Conservation (phyloP, 306 rosid genomes). For the Cicer pinnatifidum region DNA sequence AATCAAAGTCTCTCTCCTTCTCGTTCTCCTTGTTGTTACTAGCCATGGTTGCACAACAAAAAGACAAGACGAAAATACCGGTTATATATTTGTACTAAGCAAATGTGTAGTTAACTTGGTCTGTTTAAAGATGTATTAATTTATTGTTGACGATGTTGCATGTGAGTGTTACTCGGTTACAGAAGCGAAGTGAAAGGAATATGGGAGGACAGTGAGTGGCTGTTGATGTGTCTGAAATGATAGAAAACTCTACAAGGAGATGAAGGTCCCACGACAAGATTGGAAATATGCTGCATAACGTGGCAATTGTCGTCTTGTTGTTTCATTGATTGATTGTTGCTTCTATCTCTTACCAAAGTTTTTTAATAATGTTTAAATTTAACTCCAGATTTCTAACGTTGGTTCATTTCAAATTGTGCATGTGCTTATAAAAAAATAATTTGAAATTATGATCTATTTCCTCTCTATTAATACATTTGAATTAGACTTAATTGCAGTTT, state of each 20-base stretch:
- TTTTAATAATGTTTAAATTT: too few relatives aligned
- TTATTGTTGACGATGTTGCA: not conserved
- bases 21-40: constrained; percentile 1
- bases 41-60: constrained; percentile 44
- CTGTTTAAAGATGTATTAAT: too few relatives aligned
- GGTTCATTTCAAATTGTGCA: too few relatives aligned
- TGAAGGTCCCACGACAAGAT: not conserved
- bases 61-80: not conserved
- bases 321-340: too few relatives aligned
- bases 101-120: not conserved
- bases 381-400: too few relatives aligned
- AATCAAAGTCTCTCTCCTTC: constrained; percentile 47
- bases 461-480: too few relatives aligned
- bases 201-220: not conserved
- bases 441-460: too few relatives aligned
- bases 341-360: too few relatives aligned
- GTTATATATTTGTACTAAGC: not conserved
- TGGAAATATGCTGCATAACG: too few relatives aligned
- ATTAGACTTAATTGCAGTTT: too few relatives aligned
- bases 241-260: not conserved
- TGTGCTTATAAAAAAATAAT: too few relatives aligned
- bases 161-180: not conserved
- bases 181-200: not conserved
- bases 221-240: not conserved
- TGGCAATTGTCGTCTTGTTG: too few relatives aligned